Evolutionary conservation across 1,284 basidiomycete genomes (phyloP), one percentile per base, ranked within the genome.

Genomic region (Cryptococcus amylolentus): DNA sequence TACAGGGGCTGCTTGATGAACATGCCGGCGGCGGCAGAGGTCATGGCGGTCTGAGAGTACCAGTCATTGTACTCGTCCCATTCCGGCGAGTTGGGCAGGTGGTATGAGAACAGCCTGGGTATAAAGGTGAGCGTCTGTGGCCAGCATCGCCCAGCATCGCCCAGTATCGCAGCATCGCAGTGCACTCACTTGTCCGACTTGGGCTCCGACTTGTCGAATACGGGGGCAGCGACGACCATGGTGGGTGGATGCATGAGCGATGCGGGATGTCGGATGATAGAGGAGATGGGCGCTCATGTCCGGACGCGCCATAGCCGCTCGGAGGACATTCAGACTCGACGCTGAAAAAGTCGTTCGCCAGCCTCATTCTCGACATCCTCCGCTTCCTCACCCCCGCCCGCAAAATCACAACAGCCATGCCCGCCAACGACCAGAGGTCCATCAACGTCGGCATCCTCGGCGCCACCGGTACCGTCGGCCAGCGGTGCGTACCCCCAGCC

Each of bases 401-500:
- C 31, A 27, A 38, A 51, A 35, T 20, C 45, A 28, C 4, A 10
- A 0, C 28, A 20, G 14, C 12, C 35, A 50, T 50, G 39, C 18
- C 35, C 27, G 52, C 60, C 9, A 58, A 59, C 46, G 59, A 66
- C 48, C 75, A 81, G 68, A 35, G 10, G 31, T 8, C 31, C 31
- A 78, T 92, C 79, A 88, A 89, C 65, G 93, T 98, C 63, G 95
- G 91, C 63, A 82, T 99, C 57, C 84, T 98, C 18, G 95, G 95
- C 49, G 96, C 96, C 5, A 99, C 96, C 0, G 96, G 94, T 76
- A 95, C 91, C 49, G 93, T 97, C 55, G 93, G 93, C 23, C 93
- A 97, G 78, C 85, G 91, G 57, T 75, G 46, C 57, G 69, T 63
- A 14, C n/a, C n/a, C 31, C 18, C 26, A 18, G 5, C 42, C 38